Conservation (phyloP, 495 filamentous ascomycete genomes). For the Pseudoneurospora amorphoporcata region DNA sequence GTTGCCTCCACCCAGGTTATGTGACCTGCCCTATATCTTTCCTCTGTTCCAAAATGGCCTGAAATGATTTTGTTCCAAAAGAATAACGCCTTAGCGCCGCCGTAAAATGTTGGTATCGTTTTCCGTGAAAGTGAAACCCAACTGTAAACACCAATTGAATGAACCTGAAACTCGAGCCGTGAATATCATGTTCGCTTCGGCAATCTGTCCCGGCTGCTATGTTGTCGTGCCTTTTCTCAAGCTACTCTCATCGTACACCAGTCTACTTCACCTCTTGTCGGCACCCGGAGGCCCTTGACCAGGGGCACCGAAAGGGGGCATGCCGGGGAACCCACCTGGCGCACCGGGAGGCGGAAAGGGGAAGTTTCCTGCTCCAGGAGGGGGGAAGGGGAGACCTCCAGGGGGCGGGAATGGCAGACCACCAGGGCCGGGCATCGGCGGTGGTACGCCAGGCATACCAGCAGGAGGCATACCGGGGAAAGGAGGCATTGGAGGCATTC, state of each 20-base stretch:
- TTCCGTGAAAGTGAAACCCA: not conserved
- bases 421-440: slow-evolving; percentile 21
- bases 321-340: slow-evolving; percentile 22
- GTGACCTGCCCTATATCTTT: not conserved
- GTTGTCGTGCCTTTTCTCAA: not conserved
- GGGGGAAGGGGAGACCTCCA: slow-evolving; percentile 28
- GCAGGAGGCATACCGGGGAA: slow-evolving; percentile 47
- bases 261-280: slow-evolving; percentile 12
- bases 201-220: not conserved
- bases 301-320: slow-evolving; percentile 20
- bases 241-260: not conserved
- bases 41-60: not conserved
- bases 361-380: slow-evolving; percentile 24
- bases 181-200: not conserved
- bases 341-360: slow-evolving; percentile 22
- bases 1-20: not conserved
- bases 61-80: not conserved
- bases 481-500: slow-evolving; percentile 47
- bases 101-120: not conserved
- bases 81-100: slow-evolving; percentile 7
- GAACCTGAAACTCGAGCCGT: not conserved
- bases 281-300: slow-evolving; percentile 10
- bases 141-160: not conserved
- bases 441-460: slow-evolving; percentile 11
- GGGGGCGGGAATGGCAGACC: slow-evolving; percentile 57